These are phyloP conservation scores for Sporisorium iseilematis-ciliati DNA, from an alignment of 1,284 basidiomycete genomes.

Conservation along the genomic window DNA sequence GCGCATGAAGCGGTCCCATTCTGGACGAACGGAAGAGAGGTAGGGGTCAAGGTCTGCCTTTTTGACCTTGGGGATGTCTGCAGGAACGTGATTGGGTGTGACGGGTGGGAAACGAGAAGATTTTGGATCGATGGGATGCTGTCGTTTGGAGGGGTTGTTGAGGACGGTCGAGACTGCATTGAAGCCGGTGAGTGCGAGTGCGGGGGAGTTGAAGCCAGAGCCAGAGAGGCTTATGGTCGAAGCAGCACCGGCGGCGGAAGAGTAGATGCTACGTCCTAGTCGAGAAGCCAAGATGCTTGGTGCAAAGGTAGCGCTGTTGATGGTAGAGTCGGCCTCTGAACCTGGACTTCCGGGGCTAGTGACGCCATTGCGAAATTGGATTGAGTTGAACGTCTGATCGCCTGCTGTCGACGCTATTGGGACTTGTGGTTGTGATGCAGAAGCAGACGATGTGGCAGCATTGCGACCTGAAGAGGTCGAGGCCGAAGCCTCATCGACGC, in stretches of 20 bases:
- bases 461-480: slow-evolving; percentile 14
- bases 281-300: slow-evolving; percentile 41
- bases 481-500: slow-evolving; percentile 10
- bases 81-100: slow-evolving; percentile 51
- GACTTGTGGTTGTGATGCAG: neutral
- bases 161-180: slow-evolving; percentile 65
- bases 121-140: slow-evolving; percentile 64
- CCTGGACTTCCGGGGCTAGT: slow-evolving; percentile 39
- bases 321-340: slow-evolving; percentile 47
- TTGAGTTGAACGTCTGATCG: slow-evolving; percentile 15
- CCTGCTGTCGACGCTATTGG: neutral
- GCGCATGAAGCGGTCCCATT: slow-evolving; percentile 67
- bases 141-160: slow-evolving; percentile 64
- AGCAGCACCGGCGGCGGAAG: slow-evolving; percentile 27
- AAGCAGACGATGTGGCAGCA: slow-evolving; percentile 2
- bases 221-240: slow-evolving; percentile 37
- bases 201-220: slow-evolving; percentile 42
- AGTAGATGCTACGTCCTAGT: slow-evolving; percentile 38
- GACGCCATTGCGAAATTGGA: slow-evolving; percentile 34
- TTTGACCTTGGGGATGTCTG: slow-evolving; percentile 60
- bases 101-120: slow-evolving; percentile 64
- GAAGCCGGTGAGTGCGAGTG: slow-evolving; percentile 50
- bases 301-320: slow-evolving; percentile 39
- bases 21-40: slow-evolving; percentile 53
- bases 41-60: slow-evolving; percentile 60